phyloP scores from a whole-genome alignment of 139 green algal species.

The Penium margaritaceum region DNA sequence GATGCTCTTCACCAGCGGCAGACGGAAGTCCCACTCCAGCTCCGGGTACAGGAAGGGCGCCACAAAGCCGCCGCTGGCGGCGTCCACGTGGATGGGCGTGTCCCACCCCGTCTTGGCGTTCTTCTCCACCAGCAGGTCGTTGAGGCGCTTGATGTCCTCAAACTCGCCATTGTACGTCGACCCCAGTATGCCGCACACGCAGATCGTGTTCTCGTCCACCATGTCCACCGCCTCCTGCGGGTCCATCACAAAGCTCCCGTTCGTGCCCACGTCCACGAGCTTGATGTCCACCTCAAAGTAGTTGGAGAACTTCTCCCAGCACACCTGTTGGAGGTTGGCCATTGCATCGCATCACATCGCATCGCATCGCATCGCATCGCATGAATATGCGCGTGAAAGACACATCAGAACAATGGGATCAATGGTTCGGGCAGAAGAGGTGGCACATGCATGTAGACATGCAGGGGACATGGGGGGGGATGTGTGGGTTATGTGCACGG shows the following conservation, averaged over 20 bases:
- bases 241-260: conserved; percentile 29
- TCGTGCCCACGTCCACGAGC: conserved; percentile 37
- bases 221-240: conserved; percentile 39
- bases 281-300: conserved; percentile 47
- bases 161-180: conserved; percentile 45
- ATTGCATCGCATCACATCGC: no score
- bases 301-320: conserved; percentile 46
- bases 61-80: conserved; percentile 50
- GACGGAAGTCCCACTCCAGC: conserved; percentile 51
- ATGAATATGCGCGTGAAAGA: no score
- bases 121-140: conserved; percentile 29
- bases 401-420: neutral
- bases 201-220: conserved; percentile 51
- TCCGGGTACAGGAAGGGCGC: conserved; percentile 49
- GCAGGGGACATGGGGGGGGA: no score
- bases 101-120: conserved; percentile 36
- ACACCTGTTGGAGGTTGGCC: conserved; percentile 29
- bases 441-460: no score
- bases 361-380: no score
- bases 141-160: conserved; percentile 39
- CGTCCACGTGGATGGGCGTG: conserved; percentile 51
- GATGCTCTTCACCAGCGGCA: conserved; percentile 47
- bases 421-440: neutral
- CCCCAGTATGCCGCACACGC: conserved; percentile 41
- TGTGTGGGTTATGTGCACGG: no score